These are phyloP conservation scores for Boletus holoroseus DNA, from an alignment of 1,284 basidiomycete species.

Conservation along the genomic window DNA sequence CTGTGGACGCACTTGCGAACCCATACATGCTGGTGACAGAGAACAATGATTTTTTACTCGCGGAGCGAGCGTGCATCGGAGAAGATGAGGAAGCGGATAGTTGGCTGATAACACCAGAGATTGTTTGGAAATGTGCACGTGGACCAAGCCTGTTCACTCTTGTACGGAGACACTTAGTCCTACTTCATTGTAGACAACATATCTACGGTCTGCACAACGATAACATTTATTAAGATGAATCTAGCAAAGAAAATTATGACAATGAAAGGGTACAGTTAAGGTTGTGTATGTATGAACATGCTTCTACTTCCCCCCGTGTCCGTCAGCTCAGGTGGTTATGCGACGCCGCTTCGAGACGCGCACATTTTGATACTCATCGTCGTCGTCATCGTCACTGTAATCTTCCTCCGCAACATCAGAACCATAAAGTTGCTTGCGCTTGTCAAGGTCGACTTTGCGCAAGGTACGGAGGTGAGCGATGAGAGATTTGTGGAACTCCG, in stretches of 20 bases:
- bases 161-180: neutral
- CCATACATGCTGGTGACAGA: neutral
- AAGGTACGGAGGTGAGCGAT: slow-evolving; percentile 50
- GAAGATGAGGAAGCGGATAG: too few relatives aligned
- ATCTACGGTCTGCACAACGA: slow-evolving; percentile 19
- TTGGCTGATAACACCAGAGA: too few relatives aligned
- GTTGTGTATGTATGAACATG: slow-evolving; percentile 26
- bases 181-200: neutral
- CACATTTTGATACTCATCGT: slow-evolving; percentile 39
- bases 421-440: slow-evolving; percentile 43
- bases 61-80: too few relatives aligned
- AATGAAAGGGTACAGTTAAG: slow-evolving; percentile 27
- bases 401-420: slow-evolving; percentile 41
- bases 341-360: slow-evolving; percentile 33
- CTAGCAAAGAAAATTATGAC: slow-evolving; percentile 29
- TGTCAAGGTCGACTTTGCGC: slow-evolving; percentile 51
- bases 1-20: neutral
- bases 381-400: slow-evolving; percentile 46
- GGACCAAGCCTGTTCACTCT: neutral
- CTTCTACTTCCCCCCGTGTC: slow-evolving; percentile 21
- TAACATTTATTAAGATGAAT: slow-evolving; percentile 28
- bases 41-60: neutral
- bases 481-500: slow-evolving; percentile 60
- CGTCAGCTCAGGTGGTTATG: slow-evolving; percentile 22
- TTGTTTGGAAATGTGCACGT: neutral